Evolutionary conservation across 352 stramenopile species (phyloP).

Genomic region (Phytophthora hibernalis): DNA sequence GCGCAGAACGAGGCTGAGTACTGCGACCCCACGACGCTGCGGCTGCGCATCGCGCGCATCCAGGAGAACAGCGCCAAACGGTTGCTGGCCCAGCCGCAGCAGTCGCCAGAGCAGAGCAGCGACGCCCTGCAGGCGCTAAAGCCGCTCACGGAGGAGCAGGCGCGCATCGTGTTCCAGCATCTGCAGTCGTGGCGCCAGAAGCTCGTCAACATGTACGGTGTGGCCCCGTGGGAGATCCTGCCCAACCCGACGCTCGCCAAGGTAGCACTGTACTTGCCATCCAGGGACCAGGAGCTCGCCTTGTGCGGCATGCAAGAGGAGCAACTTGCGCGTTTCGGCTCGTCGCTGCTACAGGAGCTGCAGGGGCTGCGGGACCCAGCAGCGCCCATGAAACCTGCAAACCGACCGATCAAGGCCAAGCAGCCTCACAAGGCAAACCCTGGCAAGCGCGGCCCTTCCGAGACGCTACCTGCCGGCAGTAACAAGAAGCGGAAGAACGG

Average conservation of each 20-base stretch:
- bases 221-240: conserved; percentile 76
- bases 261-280: conserved; percentile 67
- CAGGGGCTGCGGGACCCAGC: conserved; percentile 25
- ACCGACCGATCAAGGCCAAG: conserved; percentile 23
- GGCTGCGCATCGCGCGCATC: conserved; percentile 92
- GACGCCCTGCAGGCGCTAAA: conserved; percentile 20
- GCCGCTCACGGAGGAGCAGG: conserved; percentile 66
- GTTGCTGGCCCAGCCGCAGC: conserved; percentile 57
- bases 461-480: conserved; percentile 14
- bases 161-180: conserved; percentile 66
- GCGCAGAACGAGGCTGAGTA: conserved; percentile 90
- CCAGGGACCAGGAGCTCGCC: conserved; percentile 60
- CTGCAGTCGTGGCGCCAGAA: conserved; percentile 84
- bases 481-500: conserved; percentile 47
- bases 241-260: conserved; percentile 78
- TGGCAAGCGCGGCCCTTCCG: conserved; percentile 32
- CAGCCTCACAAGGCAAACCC: conserved; percentile 26
- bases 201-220: conserved; percentile 75
- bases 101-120: conserved; percentile 20
- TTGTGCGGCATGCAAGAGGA: conserved; percentile 58
- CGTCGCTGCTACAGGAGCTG: conserved; percentile 69
- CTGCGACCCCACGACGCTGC: conserved; percentile 91
- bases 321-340: conserved; percentile 63
- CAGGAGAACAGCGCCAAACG: conserved; percentile 73
- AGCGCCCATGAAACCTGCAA: conserved; percentile 13